Base-by-base conservation (phyloP, 495 filamentous ascomycete genomes). In the Tuber borchii region DNA sequence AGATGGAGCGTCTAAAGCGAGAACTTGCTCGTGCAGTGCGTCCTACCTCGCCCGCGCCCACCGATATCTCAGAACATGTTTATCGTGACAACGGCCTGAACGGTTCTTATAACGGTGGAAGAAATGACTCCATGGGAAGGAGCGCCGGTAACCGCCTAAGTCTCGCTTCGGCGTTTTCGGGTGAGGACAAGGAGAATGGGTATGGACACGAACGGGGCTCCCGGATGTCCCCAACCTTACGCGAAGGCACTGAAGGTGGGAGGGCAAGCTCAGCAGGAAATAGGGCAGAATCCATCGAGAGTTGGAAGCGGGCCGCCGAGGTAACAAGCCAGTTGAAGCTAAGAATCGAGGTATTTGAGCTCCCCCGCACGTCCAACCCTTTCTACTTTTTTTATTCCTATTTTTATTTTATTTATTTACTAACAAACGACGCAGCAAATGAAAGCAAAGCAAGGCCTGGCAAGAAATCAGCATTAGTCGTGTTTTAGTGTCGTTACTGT, bases 231-330 rank as follows among this genome's bases (percentile, higher is more conserved):
- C 80, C 79, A 40, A 74, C 76, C 83, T 72, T 39, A 56, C 71
- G 79, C 76, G 40, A 71, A 69, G 83, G 82, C 70, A 61, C 77
- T 22, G 83, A 83, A 34, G 78, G 85, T 56, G 80, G 83, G 4
- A 78, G 84, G 43, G 85, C 77, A 39, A 84, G 84, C n/a, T 74
- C 84, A 68, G 83, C 80, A 22, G 88, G 87, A 51, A 84, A 88
- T 61, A 84, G 84, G 70, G 82, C 82, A 14, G 88, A 90, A 69
- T 91, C 90, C 19, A 91, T 93, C 69, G 95, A 97, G 85, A 97
- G 93, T 83, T 99, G 95, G 94, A 96, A 94, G 86, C 86, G 96
- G 79, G 96, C 96, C 43, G 95, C 95, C n/a, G 96, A 99, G 86
- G 96, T 99, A 17, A 99, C 96, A 61, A 97, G 92, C 84, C 93